These are phyloP conservation scores for Alternaria infectoria DNA, from an alignment of 2,329 filamentous ascomycete species.

Conservation along the genomic window DNA sequence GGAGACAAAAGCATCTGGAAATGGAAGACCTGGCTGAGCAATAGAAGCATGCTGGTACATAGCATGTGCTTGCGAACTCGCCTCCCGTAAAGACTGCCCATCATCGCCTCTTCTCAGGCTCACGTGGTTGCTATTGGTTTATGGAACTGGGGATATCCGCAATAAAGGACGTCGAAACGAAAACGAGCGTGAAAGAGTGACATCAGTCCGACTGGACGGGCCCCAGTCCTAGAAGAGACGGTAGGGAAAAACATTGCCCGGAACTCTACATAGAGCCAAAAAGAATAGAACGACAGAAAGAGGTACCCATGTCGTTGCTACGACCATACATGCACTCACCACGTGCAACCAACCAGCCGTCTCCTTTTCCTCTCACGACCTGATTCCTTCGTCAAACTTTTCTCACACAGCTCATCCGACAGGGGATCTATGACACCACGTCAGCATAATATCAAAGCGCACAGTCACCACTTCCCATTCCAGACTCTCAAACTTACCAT, in stretches of 20 bases:
- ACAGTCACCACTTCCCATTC: neutral
- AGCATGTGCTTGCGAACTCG: too few species aligned
- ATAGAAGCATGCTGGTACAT: too few species aligned
- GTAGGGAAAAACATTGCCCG: neutral
- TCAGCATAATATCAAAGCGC: neutral
- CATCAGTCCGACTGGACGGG: too few species aligned
- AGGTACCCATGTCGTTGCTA: neutral
- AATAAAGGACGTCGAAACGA: too few species aligned
- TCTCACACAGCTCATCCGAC: neutral
- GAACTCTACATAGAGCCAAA: neutral
- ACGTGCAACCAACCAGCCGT: neutral
- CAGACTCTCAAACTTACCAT: neutral
- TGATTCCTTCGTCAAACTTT: too few species aligned
- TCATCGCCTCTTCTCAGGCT: too few species aligned
- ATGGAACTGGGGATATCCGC: too few species aligned
- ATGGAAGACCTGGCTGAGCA: too few species aligned
- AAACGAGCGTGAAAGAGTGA: too few species aligned
- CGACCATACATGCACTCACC: neutral
- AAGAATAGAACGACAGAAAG: neutral
- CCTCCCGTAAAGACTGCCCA: too few species aligned
- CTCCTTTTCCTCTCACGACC: neutral
- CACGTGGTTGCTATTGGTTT: too few species aligned
- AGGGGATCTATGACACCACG: neutral
- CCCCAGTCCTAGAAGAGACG: too few species aligned
- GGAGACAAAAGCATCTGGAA: neutral